A percentile compares a stretch with the other conserved stretches of the same genome.
Evolutionary conservation across 2,329 filamentous ascomycete species (phyloP).

Genomic region (Talaromyces sp.): DNA sequence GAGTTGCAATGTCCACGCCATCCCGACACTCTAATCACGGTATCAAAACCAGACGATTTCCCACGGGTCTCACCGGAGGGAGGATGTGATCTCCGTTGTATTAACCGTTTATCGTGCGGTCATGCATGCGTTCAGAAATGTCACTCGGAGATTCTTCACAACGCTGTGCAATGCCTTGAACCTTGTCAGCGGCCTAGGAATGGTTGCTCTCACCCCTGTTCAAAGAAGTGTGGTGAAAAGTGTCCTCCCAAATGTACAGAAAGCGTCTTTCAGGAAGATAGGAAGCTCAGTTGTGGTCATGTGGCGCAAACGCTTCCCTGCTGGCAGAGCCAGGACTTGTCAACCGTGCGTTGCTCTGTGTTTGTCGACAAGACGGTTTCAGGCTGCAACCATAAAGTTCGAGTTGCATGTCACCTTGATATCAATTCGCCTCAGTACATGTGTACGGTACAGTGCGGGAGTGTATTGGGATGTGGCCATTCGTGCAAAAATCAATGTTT

Average conservation of each 20-base stretch:
- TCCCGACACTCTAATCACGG: constrained; percentile 50
- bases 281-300: constrained; percentile 35
- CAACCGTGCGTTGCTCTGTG: constrained; percentile 50
- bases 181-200: constrained; percentile 38
- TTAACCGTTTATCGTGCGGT: constrained; percentile 44
- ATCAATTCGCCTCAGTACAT: constrained; percentile 42
- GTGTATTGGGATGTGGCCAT: constrained; percentile 58
- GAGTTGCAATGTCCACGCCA: constrained; percentile 63
- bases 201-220: constrained; percentile 46
- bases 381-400: constrained; percentile 56
- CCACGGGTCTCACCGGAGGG: constrained; percentile 57
- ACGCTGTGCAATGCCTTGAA: constrained; percentile 42
- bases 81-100: constrained; percentile 57
- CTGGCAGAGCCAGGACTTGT: constrained; percentile 45
- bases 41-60: constrained; percentile 60
- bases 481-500: constrained; percentile 52
- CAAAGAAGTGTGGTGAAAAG: constrained; percentile 40
- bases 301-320: constrained; percentile 32
- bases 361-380: constrained; percentile 51
- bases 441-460: constrained; percentile 53
- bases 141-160: constrained; percentile 46
- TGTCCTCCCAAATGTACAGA: constrained; percentile 40
- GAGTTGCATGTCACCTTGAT: constrained; percentile 51
- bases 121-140: constrained; percentile 48
- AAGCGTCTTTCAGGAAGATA: constrained; percentile 29